Conservation (phyloP, 2,329 filamentous ascomycete species). For the Dactylellina haptotyla region DNA sequence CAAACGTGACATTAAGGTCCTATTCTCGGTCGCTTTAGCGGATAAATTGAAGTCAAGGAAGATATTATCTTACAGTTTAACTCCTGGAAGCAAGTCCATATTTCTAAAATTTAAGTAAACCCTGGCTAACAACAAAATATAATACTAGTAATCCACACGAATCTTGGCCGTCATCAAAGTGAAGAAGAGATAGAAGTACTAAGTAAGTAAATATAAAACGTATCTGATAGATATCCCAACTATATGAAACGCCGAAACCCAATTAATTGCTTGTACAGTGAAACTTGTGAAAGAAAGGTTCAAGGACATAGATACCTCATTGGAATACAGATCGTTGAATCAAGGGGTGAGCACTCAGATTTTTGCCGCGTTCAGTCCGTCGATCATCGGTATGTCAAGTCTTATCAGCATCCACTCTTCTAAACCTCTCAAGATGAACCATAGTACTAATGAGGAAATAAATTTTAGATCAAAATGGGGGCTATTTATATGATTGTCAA, state of each 20-base stretch:
- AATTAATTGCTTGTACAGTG: slow-evolving; percentile 5
- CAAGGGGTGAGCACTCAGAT: slow-evolving; percentile 34
- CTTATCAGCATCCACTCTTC: too few species aligned
- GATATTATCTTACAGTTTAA: slow-evolving; percentile 15
- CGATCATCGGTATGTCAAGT: slow-evolving; percentile 25
- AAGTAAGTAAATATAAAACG: too few species aligned
- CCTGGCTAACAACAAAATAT: not conserved
- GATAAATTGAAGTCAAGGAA: slow-evolving; percentile 16
- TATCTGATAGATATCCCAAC: too few species aligned
- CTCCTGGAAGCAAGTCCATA: slow-evolving; percentile 15
- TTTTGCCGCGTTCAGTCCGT: slow-evolving; percentile 25
- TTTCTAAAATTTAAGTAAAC: not conserved
- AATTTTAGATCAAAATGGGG: slow-evolving; percentile 23
- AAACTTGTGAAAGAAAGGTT: not conserved
- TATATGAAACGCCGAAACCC: too few species aligned
- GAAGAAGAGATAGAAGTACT: slow-evolving; percentile 5
- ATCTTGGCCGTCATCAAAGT: slow-evolving; percentile 21
- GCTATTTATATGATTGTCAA: slow-evolving; percentile 29
- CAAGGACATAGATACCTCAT: not conserved
- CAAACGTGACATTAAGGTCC: slow-evolving; percentile 2
- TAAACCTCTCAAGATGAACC: not conserved
- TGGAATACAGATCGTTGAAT: slow-evolving; percentile 2
- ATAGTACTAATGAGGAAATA: not conserved
- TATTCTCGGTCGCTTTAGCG: slow-evolving; percentile 23
- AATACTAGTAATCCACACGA: slow-evolving; percentile 19